These are phyloP conservation scores for Pythium grandisporangium DNA, from an alignment of 352 stramenopile species.

Conservation along the genomic window DNA sequence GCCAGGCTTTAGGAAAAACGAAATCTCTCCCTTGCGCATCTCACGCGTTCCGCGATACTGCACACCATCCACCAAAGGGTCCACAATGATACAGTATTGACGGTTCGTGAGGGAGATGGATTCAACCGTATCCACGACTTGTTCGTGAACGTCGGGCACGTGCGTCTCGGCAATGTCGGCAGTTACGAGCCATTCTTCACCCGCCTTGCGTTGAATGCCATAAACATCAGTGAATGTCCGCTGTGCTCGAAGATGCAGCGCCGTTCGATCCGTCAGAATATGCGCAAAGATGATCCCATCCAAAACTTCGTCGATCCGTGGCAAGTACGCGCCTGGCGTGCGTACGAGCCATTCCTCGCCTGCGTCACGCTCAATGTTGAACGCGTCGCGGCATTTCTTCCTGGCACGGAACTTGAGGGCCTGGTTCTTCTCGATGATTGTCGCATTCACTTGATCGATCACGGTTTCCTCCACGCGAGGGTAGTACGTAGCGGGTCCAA, in stretches of 20 bases:
- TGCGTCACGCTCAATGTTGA: conserved; percentile 46
- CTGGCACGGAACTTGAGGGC: conserved; percentile 72
- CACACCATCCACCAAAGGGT: conserved; percentile 52
- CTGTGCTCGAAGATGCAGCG: conserved; percentile 51
- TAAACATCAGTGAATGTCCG: conserved; percentile 77
- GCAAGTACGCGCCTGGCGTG: conserved; percentile 57
- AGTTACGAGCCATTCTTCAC: conserved; percentile 76
- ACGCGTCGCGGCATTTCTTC: conserved; percentile 71
- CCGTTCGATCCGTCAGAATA: conserved; percentile 54
- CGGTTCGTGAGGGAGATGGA: conserved; percentile 70
- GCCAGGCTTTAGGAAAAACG: conserved; percentile 62
- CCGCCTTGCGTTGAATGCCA: conserved; percentile 49
- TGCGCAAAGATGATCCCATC: conserved; percentile 50
- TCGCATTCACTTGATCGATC: conserved; percentile 33
- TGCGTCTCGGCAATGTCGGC: conserved; percentile 63
- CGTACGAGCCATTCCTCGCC: conserved; percentile 78
- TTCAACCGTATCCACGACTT: conserved; percentile 43
- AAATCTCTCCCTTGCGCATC: conserved; percentile 57
- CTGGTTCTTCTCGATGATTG: conserved; percentile 74
- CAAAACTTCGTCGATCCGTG: conserved; percentile 65
- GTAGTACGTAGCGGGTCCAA: conserved; percentile 65
- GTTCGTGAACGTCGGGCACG: conserved; percentile 71
- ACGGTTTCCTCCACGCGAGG: conserved; percentile 69
- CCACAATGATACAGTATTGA: conserved; percentile 75
- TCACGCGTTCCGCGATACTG: conserved; percentile 66